Evolutionary conservation across 352 stramenopile genomes (phyloP), one percentile per base, ranked within the genome.

Genomic region (Pythium sukuiense): DNA sequence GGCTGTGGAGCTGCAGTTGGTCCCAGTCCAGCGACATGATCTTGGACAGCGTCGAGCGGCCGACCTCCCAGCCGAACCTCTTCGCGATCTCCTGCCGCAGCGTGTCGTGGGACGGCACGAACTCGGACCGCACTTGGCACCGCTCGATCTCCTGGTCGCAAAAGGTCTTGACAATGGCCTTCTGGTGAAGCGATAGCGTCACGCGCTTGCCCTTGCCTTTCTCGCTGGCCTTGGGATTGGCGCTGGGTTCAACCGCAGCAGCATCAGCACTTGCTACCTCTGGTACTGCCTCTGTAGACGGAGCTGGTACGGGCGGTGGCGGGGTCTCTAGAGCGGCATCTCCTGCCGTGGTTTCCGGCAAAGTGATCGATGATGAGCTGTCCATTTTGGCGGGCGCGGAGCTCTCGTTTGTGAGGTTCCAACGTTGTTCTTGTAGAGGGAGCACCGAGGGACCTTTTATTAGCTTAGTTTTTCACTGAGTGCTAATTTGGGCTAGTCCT

Each of bases 21-120:
- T 78, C 73, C 83, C 83, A 92, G 64, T 92, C 78, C 69, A 88
- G 76, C 24, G 74, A 72, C 57, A 92, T 73, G 66, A 92, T 88
- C 69, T 89, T 90, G 29, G 83, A 92, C 27, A 92, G 73, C 58
- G 83, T 92, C 43, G 83, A 92, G 52, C 83, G 83, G 4, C 83
- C 83, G 27, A 86, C 77, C 9, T 76, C 69, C 80, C 80, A 90
- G 27, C 83, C 81, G 37, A 89, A 90, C 56, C 80, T 79, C 48
- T 61, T 45, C 14, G 63, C 65, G 55, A 92, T 75, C 58, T 89
- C 81, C 16, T 72, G 71, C 14, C 83, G 72, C 61, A 92, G 74
- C 43, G 71, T 26, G 33, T 90, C 83, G 48, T 92, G 83, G 20
- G 83, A 90, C 52, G 81, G 83, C 66, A 80, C 71, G 32, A 78